Base-by-base conservation (phyloP, 495 filamentous ascomycete genomes). In the Poronia punctata region DNA sequence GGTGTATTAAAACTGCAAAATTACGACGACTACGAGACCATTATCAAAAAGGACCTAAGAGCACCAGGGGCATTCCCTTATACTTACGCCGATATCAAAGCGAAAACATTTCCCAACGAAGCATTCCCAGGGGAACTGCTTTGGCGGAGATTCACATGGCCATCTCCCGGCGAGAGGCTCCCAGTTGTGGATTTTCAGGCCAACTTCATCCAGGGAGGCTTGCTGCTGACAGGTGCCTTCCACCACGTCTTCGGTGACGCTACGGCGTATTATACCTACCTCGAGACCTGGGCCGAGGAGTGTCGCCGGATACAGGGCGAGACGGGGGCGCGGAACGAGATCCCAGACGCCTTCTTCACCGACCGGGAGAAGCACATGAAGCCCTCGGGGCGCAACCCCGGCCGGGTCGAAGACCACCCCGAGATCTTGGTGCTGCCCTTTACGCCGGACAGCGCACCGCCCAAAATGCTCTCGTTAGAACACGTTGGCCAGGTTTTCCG, bases 281-380 rank as follows among this genome's bases (percentile, higher is more conserved):
- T 57, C 18, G 57, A 56, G 31, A 54, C 61, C 4, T 64, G 60
- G 51, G 64, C 64, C 14, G 53, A 65, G 43, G 56, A 57, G 15
- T 64, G 58, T 23, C 58, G 62, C 17, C 48, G 48, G 3, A 40
- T 60, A 17, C 61, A 65, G 37, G 54, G 54, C 7, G 43, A 46
- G 31, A 39, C 31, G 19, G 30, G 26, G 11, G 25, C 34, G 14
- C 43, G 43, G n/a, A 35, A 50, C 6, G 35, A 56, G 4, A 46
- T 59, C 16, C 22, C 39, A 11, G 43, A 52, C 22, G 53, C 25
- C 5, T 20, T 57, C 26, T 51, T 51, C 30, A 43, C 48, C n/a
- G 48, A 59, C 33, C 48, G 59, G 3, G 47, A 59, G 40, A 50
- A 45, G 26, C 30, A 56, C 14, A 62, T 53, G 34, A 54, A 44